Percentiles rank a stretch among this genome's conserved stretches.
phyloP scores from a whole-genome alignment of 345 rosid species.

The Eucalyptus paniculata region DNA sequence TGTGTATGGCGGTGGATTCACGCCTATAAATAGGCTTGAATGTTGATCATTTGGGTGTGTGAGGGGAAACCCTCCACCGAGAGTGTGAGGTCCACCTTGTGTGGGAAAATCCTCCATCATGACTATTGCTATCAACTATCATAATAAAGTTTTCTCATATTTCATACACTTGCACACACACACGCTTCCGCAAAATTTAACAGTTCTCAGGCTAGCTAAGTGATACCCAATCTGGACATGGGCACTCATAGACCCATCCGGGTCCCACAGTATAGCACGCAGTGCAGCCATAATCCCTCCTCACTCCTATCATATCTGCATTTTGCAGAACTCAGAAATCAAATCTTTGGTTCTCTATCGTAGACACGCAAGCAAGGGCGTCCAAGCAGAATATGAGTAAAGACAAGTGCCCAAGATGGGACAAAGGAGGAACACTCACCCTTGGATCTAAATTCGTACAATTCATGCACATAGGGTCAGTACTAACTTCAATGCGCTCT shows the following conservation, averaged over 20 bases:
- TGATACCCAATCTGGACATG: constrained; percentile 68
- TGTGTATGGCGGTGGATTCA: too few species aligned
- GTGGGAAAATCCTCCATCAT: too few species aligned
- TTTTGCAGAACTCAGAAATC: neutral
- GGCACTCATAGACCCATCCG: constrained; percentile 68
- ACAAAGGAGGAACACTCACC: constrained; percentile 17
- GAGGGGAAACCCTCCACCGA: too few species aligned
- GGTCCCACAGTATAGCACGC: constrained; percentile 72
- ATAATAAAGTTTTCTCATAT: too few species aligned
- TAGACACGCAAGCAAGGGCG: neutral
- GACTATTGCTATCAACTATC: too few species aligned
- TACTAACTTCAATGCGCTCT: constrained; percentile 44
- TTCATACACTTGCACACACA: too few species aligned
- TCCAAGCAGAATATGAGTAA: neutral
- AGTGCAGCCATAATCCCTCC: constrained; percentile 77
- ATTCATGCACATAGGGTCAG: constrained; percentile 76
- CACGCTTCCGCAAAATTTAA: too few species aligned
- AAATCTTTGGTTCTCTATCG: neutral
- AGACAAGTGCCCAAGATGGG: neutral
- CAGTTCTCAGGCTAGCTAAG: constrained; percentile 5
- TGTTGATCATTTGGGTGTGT: too few species aligned
- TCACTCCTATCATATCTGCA: constrained; percentile 50
- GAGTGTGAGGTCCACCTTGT: too few species aligned
- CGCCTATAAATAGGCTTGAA: too few species aligned
- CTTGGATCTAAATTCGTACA: constrained; percentile 69